These are phyloP conservation scores for Kodamaea restingae DNA, from an alignment of 805 yeast species.

Conservation along the genomic window DNA sequence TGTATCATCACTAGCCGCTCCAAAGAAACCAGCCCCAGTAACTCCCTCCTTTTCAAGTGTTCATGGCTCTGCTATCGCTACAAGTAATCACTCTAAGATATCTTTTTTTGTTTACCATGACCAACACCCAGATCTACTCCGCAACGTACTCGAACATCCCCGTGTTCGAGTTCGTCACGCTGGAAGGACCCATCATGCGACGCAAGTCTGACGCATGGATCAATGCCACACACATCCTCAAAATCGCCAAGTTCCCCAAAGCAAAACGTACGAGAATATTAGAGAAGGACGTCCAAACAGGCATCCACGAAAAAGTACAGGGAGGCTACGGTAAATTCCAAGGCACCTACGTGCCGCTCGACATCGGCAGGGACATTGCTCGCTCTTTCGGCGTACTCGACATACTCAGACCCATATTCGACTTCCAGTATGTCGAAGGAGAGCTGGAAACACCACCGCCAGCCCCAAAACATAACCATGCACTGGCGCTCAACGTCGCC, in stretches of 20 bases:
- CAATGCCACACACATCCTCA: constrained; percentile 69
- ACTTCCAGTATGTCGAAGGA: constrained; percentile 37
- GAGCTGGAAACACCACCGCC: constrained; percentile 41
- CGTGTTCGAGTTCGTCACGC: constrained; percentile 58
- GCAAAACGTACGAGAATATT: constrained; percentile 59
- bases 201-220: constrained; percentile 60
- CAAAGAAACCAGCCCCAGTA: too few relatives aligned
- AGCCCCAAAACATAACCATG: constrained; percentile 45
- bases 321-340: constrained; percentile 73
- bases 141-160: constrained; percentile 78
- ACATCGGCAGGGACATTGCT: constrained; percentile 39
- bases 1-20: too few relatives aligned
- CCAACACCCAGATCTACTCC: constrained; percentile 46
- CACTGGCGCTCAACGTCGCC: constrained; percentile 42
- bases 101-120: constrained; percentile 3
- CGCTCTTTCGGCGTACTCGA: constrained; percentile 42
- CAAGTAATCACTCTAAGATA: not conserved
- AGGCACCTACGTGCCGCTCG: constrained; percentile 44
- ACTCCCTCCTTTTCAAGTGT: too few relatives aligned
- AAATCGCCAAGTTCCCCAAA: constrained; percentile 64
- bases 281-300: constrained; percentile 59
- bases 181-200: constrained; percentile 69
- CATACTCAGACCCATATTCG: constrained; percentile 36
- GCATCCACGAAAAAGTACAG: constrained; percentile 66
- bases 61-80: too few relatives aligned